A percentile compares a stretch with the other conserved stretches of the same genome.
phyloP scores from a whole-genome alignment of 2,329 filamentous ascomycete species.

The Neonectria neomacrospora region DNA sequence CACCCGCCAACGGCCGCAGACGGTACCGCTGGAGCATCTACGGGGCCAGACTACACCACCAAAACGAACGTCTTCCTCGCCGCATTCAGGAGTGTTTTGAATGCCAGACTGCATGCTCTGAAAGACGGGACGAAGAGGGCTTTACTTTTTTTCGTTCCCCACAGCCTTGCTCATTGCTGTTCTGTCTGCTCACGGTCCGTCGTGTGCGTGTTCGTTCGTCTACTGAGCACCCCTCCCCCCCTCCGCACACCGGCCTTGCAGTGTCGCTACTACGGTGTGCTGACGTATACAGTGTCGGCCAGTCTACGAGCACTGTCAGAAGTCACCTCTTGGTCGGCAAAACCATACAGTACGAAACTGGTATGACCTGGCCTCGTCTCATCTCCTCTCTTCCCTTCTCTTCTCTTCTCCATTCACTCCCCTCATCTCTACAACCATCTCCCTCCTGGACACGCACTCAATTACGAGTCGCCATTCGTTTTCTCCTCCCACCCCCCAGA shows the following conservation, averaged over 20 bases:
- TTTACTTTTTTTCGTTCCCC: background rate
- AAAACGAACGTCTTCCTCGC: background rate
- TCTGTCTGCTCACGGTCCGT: background rate
- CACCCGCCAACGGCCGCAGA: background rate
- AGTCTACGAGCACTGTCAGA: constrained; percentile 1
- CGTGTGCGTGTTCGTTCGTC: background rate
- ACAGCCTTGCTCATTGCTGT: background rate
- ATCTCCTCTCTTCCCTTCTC: background rate
- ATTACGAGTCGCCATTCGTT: background rate
- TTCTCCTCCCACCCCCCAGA: background rate
- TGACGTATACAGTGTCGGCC: background rate
- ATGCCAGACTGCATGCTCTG: background rate
- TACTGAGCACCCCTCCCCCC: too few species aligned
- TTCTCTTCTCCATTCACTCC: background rate
- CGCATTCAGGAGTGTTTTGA: background rate
- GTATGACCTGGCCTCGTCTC: background rate
- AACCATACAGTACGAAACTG: background rate
- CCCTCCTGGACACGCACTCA: background rate
- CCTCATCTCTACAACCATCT: background rate
- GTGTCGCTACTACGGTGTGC: constrained; percentile 1
- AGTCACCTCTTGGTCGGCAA: background rate
- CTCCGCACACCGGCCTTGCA: background rate
- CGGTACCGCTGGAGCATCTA: background rate
- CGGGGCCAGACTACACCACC: background rate
- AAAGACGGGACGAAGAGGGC: constrained; percentile 1